Evolutionary conservation across 441 rosid species (phyloP).

Genomic region (Syzygium malaccense): DNA sequence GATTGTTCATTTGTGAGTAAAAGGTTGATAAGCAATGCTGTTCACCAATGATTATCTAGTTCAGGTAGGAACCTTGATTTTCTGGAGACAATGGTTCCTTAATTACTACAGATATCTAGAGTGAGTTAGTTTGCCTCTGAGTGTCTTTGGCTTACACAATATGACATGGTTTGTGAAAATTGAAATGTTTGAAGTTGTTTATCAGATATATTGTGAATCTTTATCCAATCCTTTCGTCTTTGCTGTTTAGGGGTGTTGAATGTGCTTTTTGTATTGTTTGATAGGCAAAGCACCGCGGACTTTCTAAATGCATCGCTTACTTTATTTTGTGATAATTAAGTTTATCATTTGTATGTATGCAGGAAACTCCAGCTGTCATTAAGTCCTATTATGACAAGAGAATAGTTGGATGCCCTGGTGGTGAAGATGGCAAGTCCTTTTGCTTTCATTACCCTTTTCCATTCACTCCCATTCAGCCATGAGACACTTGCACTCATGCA

Average conservation of each 20-base stretch:
- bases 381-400: constrained; percentile 69
- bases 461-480: neutral
- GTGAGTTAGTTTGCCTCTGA: neutral
- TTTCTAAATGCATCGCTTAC: neutral
- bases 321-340: neutral
- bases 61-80: neutral
- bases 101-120: neutral
- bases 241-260: neutral
- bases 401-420: constrained; percentile 87
- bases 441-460: neutral
- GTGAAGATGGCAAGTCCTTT: constrained; percentile 62
- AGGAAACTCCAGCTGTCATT: constrained; percentile 70
- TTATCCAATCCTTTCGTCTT: neutral
- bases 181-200: neutral
- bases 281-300: neutral
- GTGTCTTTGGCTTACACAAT: neutral
- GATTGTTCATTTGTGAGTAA: neutral
- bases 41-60: neutral
- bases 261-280: neutral
- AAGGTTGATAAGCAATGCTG: neutral
- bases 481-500: neutral
- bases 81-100: neutral
- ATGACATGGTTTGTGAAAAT: neutral
- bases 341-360: neutral
- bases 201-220: neutral